These are phyloP conservation scores for Biscogniauxia sp. DNA, from an alignment of 2,329 filamentous ascomycete species.

Conservation along the genomic window DNA sequence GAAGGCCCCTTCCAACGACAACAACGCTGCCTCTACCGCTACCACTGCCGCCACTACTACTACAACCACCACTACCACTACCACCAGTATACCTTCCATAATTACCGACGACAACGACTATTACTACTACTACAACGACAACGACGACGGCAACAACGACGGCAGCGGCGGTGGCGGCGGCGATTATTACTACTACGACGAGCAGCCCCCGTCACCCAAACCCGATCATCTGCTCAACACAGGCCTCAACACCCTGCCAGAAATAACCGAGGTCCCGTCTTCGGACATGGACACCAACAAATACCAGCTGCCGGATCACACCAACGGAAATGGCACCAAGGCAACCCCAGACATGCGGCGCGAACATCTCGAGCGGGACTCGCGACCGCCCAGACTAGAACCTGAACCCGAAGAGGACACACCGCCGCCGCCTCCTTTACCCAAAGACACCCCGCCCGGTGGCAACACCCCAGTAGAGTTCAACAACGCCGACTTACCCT, in stretches of 20 bases:
- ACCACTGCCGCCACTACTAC: too few species aligned
- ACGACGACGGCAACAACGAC: background rate
- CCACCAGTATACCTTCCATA: too few species aligned
- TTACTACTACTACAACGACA: too few species aligned
- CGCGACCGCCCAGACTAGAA: constrained; percentile 36
- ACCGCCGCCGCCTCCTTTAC: constrained; percentile 43
- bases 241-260: constrained; percentile 15
- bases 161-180: constrained; percentile 14
- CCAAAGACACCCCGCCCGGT: constrained; percentile 53
- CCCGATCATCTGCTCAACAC: constrained; percentile 41
- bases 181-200: constrained; percentile 13
- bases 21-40: too few species aligned
- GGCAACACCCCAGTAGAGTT: constrained; percentile 38
- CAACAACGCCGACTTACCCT: constrained; percentile 48
- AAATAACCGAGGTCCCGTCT: constrained; percentile 49
- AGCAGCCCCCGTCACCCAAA: constrained; percentile 20
- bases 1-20: constrained; percentile 4
- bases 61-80: too few species aligned
- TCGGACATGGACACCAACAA: constrained; percentile 71
- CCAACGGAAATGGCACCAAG: constrained; percentile 66
- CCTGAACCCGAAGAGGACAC: constrained; percentile 28
- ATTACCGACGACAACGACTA: too few species aligned
- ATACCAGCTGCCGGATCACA: constrained; percentile 70
- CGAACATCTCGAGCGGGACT: constrained; percentile 55
- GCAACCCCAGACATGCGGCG: constrained; percentile 55